Percentiles rank a stretch among this genome's conserved stretches.
These are phyloP conservation scores for Lasiodiplodia citricola DNA, from an alignment of 2,329 filamentous ascomycete genomes.

Conservation along the genomic window DNA sequence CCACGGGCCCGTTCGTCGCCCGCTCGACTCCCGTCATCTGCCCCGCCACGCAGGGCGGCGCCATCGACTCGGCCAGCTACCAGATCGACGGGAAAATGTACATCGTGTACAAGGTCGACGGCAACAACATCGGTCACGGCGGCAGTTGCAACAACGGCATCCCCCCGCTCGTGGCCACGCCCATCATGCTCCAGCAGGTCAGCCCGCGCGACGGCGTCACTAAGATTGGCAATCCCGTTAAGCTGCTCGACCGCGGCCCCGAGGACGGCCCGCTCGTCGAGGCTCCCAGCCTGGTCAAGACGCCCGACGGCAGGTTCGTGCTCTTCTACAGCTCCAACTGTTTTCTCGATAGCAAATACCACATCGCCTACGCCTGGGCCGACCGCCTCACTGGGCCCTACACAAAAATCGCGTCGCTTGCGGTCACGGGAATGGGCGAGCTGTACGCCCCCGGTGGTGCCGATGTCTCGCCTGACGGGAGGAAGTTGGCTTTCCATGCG, in stretches of 20 bases:
- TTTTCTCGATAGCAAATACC: constrained; percentile 60
- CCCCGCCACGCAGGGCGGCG: constrained; percentile 54
- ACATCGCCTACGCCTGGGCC: constrained; percentile 64
- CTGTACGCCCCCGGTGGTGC: constrained; percentile 29
- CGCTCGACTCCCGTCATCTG: constrained; percentile 59
- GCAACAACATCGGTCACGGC: constrained; percentile 59
- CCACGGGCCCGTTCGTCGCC: constrained; percentile 61
- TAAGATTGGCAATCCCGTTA: constrained; percentile 55
- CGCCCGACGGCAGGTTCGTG: constrained; percentile 59
- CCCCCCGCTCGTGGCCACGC: constrained; percentile 51
- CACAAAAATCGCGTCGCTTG: constrained; percentile 23
- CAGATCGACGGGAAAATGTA: constrained; percentile 58
- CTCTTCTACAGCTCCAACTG: constrained; percentile 69
- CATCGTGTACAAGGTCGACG: constrained; percentile 70
- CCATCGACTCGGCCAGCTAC: constrained; percentile 68
- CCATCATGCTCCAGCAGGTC: constrained; percentile 63
- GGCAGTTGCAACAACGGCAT: constrained; percentile 55
- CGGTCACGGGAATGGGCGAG: constrained; percentile 26
- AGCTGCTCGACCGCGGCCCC: constrained; percentile 53
- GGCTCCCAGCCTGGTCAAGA: constrained; percentile 62
- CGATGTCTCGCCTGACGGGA: constrained; percentile 25
- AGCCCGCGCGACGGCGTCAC: constrained; percentile 57
- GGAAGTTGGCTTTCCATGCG: constrained; percentile 19
- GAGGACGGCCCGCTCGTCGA: constrained; percentile 64
- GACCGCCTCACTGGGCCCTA: constrained; percentile 32